A percentile compares a stretch with the other conserved stretches of the same genome.
Evolutionary conservation across 345 rosid species (phyloP).

Genomic region (Passiflora organensis): DNA sequence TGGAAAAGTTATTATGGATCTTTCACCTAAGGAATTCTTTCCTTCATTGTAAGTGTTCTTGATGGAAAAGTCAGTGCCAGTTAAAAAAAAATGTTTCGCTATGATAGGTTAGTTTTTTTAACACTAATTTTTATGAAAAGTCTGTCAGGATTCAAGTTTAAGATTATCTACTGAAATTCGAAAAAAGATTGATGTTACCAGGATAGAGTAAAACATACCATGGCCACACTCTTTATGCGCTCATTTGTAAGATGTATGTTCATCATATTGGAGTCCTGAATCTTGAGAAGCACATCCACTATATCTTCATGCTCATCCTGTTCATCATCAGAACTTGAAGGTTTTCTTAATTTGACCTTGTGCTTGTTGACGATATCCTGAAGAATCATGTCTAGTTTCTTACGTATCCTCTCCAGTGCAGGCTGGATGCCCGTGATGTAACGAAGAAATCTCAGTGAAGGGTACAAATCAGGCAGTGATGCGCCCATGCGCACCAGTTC

Average conservation of each 20-base stretch:
- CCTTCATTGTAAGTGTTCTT: too few species aligned
- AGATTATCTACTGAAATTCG: too few species aligned
- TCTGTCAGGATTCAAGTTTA: too few species aligned
- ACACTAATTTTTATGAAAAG: too few species aligned
- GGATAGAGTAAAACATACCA: conserved; percentile 13
- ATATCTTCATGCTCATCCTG: conserved; percentile 8
- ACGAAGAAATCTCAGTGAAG: conserved; percentile 13
- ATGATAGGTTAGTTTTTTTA: too few species aligned
- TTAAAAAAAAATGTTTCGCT: too few species aligned
- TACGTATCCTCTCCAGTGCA: not conserved
- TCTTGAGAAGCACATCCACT: conserved; percentile 18
- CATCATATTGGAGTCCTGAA: conserved; percentile 1
- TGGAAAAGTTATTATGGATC: too few species aligned
- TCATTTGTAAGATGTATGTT: conserved; percentile 8
- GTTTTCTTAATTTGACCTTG: conserved; percentile 5
- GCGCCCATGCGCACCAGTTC: conserved; percentile 9
- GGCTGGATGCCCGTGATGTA: conserved; percentile 9
- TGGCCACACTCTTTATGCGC: conserved; percentile 13
- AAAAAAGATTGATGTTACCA: too few species aligned
- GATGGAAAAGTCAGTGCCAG: too few species aligned
- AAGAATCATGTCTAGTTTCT: conserved; percentile 16
- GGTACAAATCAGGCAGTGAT: conserved; percentile 9
- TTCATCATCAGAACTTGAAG: not conserved
- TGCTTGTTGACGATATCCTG: conserved; percentile 8
- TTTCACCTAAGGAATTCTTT: too few species aligned